Evolutionary conservation across 2,329 filamentous ascomycete genomes (phyloP), one percentile per base, ranked within the genome.

Genomic region (Venturia oleaginea): DNA sequence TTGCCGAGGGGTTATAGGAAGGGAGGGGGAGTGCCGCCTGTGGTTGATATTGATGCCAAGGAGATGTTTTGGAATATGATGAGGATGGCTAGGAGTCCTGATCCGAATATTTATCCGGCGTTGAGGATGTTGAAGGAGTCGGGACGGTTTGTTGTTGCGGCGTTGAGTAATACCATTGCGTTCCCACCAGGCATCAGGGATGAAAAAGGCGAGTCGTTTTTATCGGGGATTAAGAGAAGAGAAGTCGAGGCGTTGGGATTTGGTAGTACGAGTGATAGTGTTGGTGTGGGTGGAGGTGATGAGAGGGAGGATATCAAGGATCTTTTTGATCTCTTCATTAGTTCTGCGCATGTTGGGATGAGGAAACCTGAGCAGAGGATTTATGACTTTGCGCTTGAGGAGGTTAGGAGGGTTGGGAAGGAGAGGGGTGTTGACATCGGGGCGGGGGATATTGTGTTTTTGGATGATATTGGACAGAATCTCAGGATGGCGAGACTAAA

Each of bases 401-500:
- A 84, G 69, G 80, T 94, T 68, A 81, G 90, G 70, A 80, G 83
- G 66, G 85, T 84, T 13, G 65, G 68, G 85, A 84, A 73, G 77
- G 67, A 22, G 11, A 55, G 19, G 34, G 75, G 74, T 19, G 75
- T 77, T 6, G 78, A 81, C 0, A 79, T 95, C 10, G 74, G 77
- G 64, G 77, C 88, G 0, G 78, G 78, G 0, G 91, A 97, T 64
- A 80, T 97, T 55, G 76, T 96, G 4, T 99, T 99, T 73, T 76
- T 97, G 61, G 94, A 97, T 73, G 92, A 97, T 70, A 96, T 99
- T 73, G 94, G 94, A 1, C 87, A 92, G 76, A 99, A 99, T 73
- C 75, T 97, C 65, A 94, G 92, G 79, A 87, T 83, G 55, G 94
- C 86, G 0, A 89, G 82, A 75, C 82, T 81, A 60, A 78, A 86